phyloP scores from a whole-genome alignment of 169 alveolate species.

The Cryptosporidium viatorum region DNA sequence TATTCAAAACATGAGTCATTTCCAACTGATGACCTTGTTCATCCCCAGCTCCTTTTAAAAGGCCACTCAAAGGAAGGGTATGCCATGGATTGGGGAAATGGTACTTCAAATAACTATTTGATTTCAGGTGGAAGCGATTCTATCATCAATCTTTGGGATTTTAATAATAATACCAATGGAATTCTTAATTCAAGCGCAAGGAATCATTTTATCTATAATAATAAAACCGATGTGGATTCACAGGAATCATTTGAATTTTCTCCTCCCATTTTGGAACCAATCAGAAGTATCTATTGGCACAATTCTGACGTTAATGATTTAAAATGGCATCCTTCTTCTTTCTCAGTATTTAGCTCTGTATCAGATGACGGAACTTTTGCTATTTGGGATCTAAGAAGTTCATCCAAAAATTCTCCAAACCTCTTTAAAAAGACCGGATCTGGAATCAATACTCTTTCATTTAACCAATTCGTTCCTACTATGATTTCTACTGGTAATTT shows the following conservation, averaged over 20 bases:
- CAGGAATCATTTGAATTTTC: constrained; percentile 58
- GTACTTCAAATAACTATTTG: constrained; percentile 80
- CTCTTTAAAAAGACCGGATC: constrained; percentile 79
- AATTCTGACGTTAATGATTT: constrained; percentile 86
- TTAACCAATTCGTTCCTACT: constrained; percentile 82
- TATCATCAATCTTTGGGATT: constrained; percentile 91
- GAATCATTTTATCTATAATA: constrained; percentile 7
- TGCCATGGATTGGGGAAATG: constrained; percentile 90
- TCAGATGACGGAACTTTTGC: constrained; percentile 83
- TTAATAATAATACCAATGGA: constrained; percentile 78
- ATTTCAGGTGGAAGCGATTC: constrained; percentile 93
- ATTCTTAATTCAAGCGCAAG: constrained; percentile 22
- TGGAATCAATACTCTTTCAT: constrained; percentile 83
- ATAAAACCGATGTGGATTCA: neutral
- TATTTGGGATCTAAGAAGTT: constrained; percentile 84
- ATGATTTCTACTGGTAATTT: constrained; percentile 82
- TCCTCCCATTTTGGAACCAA: constrained; percentile 66
- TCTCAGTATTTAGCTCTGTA: constrained; percentile 82
- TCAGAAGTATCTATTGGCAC: constrained; percentile 79
- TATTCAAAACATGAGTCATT: constrained; percentile 92
- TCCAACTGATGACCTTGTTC: constrained; percentile 87
- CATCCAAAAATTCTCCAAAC: constrained; percentile 74
- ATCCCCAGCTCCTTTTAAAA: constrained; percentile 89
- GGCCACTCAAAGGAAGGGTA: constrained; percentile 94
- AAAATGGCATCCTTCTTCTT: constrained; percentile 79